Evolutionary conservation across 1,139 yeast species (phyloP).

Genomic region (Taiozyma sp.): DNA sequence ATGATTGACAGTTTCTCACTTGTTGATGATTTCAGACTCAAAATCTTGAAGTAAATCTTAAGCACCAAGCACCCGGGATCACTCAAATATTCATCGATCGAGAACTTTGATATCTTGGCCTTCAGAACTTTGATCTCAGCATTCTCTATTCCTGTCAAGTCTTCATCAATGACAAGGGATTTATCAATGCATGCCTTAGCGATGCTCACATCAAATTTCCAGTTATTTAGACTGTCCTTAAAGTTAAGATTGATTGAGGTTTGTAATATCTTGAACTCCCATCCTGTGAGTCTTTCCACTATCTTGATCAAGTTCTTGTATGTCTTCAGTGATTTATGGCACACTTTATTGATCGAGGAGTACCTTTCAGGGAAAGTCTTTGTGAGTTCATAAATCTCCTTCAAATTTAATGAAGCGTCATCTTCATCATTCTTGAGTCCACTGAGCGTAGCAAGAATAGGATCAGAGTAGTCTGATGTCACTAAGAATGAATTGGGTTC

Average conservation of each 20-base stretch:
- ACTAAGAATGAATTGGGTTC: neutral
- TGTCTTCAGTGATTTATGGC: neutral
- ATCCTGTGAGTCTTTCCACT: neutral
- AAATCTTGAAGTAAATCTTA: conserved; percentile 22
- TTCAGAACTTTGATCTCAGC: neutral
- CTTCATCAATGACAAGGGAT: neutral
- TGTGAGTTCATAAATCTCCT: neutral
- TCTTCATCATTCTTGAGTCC: neutral
- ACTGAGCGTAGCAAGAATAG: neutral
- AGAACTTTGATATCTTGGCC: conserved; percentile 1
- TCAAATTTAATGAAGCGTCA: neutral
- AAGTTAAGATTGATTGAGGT: neutral
- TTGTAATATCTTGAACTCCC: neutral
- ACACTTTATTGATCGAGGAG: neutral
- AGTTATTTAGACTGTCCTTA: neutral
- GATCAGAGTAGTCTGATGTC: neutral
- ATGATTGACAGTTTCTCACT: conserved; percentile 17
- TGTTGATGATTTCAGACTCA: conserved; percentile 18
- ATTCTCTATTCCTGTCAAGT: neutral
- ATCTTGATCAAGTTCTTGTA: neutral
- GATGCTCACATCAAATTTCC: neutral
- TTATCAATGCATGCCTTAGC: neutral
- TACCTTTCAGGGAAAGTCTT: neutral
- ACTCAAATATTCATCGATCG: conserved; percentile 22
- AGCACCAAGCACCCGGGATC: conserved; percentile 23